phyloP scores from a whole-genome alignment of 768 basidiomycete species.

The Austroboletus eburneus region DNA sequence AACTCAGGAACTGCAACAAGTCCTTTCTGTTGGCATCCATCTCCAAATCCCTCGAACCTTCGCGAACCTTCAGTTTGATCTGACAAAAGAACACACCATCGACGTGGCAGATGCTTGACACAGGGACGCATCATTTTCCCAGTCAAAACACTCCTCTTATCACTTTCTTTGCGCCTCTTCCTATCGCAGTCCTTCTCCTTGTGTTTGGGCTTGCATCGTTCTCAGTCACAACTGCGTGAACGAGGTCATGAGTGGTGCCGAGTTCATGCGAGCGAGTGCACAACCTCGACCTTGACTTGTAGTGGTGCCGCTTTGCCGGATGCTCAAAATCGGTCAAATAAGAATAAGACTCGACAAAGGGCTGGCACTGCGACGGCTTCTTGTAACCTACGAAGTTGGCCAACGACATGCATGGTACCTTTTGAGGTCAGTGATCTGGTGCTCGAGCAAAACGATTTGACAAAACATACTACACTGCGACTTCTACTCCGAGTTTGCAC shows the following conservation, averaged over 20 bases:
- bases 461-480: no score
- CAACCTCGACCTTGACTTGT: no score
- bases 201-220: slow-evolving; percentile 22
- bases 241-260: slow-evolving; percentile 2
- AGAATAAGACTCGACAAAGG: slow-evolving; percentile 14
- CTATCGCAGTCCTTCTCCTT: slow-evolving; percentile 36
- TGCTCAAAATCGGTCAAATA: slow-evolving; percentile 12
- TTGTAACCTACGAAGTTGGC: slow-evolving; percentile 16
- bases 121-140: slow-evolving; percentile 49
- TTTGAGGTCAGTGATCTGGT: no score
- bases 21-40: slow-evolving; percentile 53
- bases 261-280: slow-evolving; percentile 19
- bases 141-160: slow-evolving; percentile 53
- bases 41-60: slow-evolving; percentile 52
- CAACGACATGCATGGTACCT: slow-evolving; percentile 17
- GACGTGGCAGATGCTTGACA: neutral
- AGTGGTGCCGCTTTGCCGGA: slow-evolving; percentile 15
- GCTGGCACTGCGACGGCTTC: slow-evolving; percentile 15
- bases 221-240: slow-evolving; percentile 25
- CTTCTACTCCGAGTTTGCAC: no score
- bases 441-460: no score
- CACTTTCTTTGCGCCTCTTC: slow-evolving; percentile 33
- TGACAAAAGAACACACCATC: slow-evolving; percentile 15
- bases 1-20: slow-evolving; percentile 53
- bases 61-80: slow-evolving; percentile 64